A percentile compares a stretch with the other conserved stretches of the same genome.
Evolutionary conservation across 2,329 filamentous ascomycete genomes (phyloP).

Genomic region (Colletotrichum tofieldiae): DNA sequence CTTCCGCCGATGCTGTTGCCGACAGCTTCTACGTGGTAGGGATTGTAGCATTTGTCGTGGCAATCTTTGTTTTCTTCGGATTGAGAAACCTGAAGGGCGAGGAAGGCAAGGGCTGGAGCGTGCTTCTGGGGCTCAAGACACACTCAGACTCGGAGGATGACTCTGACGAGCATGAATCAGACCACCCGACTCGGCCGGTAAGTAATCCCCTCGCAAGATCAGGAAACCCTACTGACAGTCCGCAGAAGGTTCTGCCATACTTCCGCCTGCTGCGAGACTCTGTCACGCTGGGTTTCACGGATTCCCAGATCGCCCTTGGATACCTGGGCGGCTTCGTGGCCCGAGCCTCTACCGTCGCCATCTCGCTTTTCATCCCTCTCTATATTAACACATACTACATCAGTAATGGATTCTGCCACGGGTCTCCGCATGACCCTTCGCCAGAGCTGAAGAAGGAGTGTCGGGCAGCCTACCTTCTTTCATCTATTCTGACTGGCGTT

Average conservation of each 20-base stretch:
- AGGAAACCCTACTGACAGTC: constrained; percentile 9
- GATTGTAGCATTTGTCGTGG: constrained; percentile 78
- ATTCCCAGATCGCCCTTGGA: constrained; percentile 85
- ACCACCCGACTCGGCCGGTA: constrained; percentile 49
- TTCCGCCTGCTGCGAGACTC: constrained; percentile 74
- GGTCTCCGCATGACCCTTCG: constrained; percentile 73
- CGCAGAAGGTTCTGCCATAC: constrained; percentile 66
- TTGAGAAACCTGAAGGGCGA: constrained; percentile 80
- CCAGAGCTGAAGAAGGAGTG: constrained; percentile 89
- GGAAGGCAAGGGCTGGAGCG: constrained; percentile 80
- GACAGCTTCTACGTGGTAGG: constrained; percentile 93
- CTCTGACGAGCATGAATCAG: constrained; percentile 42
- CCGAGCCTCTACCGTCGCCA: constrained; percentile 93
- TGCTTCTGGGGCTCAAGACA: constrained; percentile 63
- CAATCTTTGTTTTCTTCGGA: constrained; percentile 84
- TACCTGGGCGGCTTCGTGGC: constrained; percentile 97
- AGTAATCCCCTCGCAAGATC: constrained; percentile 33
- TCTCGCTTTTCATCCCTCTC: constrained; percentile 94
- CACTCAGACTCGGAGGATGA: constrained; percentile 23
- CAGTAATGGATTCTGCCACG: constrained; percentile 82
- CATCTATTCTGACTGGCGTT: constrained; percentile 88
- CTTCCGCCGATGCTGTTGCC: constrained; percentile 81
- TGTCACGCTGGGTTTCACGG: constrained; percentile 79
- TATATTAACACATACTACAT: constrained; percentile 95
- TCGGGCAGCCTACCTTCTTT: constrained; percentile 87